Percentiles rank a stretch among this genome's conserved stretches.
phyloP scores from a whole-genome alignment of 257 asterid genomes.

The Scutellaria minor region DNA sequence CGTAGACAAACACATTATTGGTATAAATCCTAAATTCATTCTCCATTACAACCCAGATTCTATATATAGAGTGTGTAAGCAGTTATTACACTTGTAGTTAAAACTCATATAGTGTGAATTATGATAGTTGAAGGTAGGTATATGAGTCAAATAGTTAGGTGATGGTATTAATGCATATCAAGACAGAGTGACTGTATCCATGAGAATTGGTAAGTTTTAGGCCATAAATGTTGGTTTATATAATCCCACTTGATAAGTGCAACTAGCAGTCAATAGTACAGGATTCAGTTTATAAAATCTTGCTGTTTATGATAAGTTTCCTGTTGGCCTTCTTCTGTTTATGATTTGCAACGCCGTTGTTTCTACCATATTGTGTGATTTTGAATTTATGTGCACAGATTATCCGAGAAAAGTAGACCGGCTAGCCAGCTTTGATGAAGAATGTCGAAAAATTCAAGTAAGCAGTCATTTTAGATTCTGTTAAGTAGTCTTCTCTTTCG shows the following conservation, averaged over 20 bases:
- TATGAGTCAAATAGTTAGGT: conserved; percentile 40
- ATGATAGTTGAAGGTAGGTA: conserved; percentile 33
- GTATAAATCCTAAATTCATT: conserved; percentile 36
- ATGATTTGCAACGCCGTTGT: conserved; percentile 8
- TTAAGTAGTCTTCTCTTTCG: background rate
- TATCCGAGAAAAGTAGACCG: conserved; percentile 42
- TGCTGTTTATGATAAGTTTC: background rate
- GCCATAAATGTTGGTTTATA: conserved; percentile 29
- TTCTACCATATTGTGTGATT: conserved; percentile 5
- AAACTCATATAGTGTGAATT: conserved; percentile 13
- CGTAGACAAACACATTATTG: conserved; percentile 35
- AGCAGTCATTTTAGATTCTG: conserved; percentile 23
- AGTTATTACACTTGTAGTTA: background rate
- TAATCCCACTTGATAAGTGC: conserved; percentile 33
- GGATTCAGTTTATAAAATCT: conserved; percentile 11
- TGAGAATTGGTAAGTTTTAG: conserved; percentile 32
- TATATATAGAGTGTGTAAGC: background rate
- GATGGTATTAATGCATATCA: conserved; percentile 35
- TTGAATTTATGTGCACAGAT: conserved; percentile 41
- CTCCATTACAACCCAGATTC: background rate
- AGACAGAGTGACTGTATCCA: conserved; percentile 27
- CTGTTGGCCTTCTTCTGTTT: conserved; percentile 16
- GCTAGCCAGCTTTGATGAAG: conserved; percentile 48
- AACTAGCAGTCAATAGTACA: background rate
- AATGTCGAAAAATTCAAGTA: conserved; percentile 50